Conservation (phyloP, 169 alveolate genomes). For the Fabrea salina region DNA sequence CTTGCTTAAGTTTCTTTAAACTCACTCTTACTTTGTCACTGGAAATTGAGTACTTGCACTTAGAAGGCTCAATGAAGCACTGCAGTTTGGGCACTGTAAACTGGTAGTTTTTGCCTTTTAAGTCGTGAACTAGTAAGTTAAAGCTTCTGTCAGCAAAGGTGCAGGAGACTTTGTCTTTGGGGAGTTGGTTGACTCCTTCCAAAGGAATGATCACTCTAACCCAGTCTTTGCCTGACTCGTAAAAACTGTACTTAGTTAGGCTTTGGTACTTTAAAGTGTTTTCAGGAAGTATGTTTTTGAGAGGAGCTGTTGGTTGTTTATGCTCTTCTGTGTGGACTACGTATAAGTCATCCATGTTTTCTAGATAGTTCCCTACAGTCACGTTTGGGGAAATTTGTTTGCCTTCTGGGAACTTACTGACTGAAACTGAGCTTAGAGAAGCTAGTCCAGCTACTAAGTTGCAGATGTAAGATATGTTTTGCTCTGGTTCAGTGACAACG, state of each 20-base stretch:
- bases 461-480: not conserved
- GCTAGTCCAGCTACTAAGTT: not conserved
- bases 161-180: constrained; percentile 44
- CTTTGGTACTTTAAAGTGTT: not conserved
- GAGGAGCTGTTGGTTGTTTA: constrained; percentile 24
- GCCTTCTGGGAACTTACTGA: constrained; percentile 18
- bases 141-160: constrained; percentile 49
- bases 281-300: not conserved
- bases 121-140: constrained; percentile 44
- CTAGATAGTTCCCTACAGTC: constrained; percentile 28
- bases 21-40: constrained; percentile 46
- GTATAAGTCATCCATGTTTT: constrained; percentile 36
- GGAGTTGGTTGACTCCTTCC: constrained; percentile 43
- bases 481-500: not conserved
- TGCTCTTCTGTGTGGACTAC: constrained; percentile 33
- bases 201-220: constrained; percentile 58
- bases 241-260: constrained; percentile 49
- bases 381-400: not conserved
- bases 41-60: constrained; percentile 43
- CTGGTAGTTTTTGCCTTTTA: constrained; percentile 59
- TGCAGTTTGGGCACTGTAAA: constrained; percentile 63
- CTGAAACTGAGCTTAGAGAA: not conserved
- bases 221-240: constrained; percentile 58
- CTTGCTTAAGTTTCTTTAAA: constrained; percentile 58
- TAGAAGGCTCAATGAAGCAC: constrained; percentile 47